phyloP scores from a whole-genome alignment of 805 yeast species.

The Cyberlindnera euphorbiiphila region DNA sequence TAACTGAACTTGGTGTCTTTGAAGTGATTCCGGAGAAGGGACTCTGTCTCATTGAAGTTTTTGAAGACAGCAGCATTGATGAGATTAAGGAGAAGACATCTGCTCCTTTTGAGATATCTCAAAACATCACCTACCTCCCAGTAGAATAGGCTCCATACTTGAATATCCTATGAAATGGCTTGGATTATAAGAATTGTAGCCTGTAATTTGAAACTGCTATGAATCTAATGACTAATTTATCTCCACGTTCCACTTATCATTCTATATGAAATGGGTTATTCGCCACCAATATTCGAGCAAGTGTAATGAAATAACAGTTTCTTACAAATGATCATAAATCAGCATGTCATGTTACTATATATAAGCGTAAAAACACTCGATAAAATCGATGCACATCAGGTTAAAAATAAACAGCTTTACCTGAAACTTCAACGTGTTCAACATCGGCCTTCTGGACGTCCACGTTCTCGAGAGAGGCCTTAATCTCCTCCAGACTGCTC shows the following conservation, averaged over 20 bases:
- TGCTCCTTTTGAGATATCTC: constrained; percentile 36
- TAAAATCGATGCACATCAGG: background rate
- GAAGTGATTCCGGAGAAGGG: constrained; percentile 35
- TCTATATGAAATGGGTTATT: too few relatives aligned
- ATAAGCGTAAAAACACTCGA: too few relatives aligned
- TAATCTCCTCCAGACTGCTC: background rate
- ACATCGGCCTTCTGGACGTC: background rate
- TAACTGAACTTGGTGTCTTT: constrained; percentile 47
- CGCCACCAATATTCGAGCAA: too few relatives aligned
- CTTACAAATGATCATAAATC: too few relatives aligned
- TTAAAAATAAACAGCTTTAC: background rate
- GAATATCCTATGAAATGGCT: too few relatives aligned
- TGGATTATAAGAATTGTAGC: too few relatives aligned
- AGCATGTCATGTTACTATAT: too few relatives aligned
- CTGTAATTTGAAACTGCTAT: too few relatives aligned
- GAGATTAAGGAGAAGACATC: constrained; percentile 38
- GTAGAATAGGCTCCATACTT: too few relatives aligned
- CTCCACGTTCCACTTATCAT: too few relatives aligned
- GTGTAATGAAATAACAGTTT: too few relatives aligned
- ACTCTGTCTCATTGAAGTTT: constrained; percentile 39
- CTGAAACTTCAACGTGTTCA: background rate
- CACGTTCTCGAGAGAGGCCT: background rate
- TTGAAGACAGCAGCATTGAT: constrained; percentile 37
- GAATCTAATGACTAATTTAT: too few relatives aligned
- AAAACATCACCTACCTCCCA: constrained; percentile 2